phyloP scores from a whole-genome alignment of 2,329 filamentous ascomycete species.

The Tolypocladium pustulatum region DNA sequence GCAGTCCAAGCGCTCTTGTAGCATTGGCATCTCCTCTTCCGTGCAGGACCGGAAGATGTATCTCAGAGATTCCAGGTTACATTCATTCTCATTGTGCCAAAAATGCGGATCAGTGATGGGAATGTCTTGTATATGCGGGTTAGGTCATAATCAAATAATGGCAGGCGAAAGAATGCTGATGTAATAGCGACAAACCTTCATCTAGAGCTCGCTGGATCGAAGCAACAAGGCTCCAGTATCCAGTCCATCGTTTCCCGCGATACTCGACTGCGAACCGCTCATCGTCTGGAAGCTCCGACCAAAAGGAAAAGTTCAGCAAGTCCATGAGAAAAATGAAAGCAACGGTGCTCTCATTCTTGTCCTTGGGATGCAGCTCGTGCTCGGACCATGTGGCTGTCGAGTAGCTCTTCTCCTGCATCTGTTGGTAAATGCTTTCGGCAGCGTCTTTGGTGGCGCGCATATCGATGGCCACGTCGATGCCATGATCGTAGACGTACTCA shows the following conservation, averaged over 20 bases:
- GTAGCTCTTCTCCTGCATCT: slow-evolving; percentile 78
- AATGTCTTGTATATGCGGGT: slow-evolving; percentile 45
- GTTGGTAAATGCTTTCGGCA: slow-evolving; percentile 63
- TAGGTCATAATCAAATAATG: background rate
- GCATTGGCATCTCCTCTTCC: slow-evolving; percentile 75
- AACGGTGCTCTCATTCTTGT: slow-evolving; percentile 68
- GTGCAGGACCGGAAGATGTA: slow-evolving; percentile 82
- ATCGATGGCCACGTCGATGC: slow-evolving; percentile 84
- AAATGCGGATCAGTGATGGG: slow-evolving; percentile 83
- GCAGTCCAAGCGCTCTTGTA: slow-evolving; percentile 66
- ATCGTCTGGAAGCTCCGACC: slow-evolving; percentile 61
- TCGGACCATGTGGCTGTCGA: slow-evolving; percentile 78
- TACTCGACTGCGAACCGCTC: slow-evolving; percentile 80
- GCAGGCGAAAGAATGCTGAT: background rate
- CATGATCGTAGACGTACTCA: slow-evolving; percentile 82
- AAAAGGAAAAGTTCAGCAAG: slow-evolving; percentile 92
- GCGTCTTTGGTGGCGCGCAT: slow-evolving; percentile 74
- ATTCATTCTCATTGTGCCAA: slow-evolving; percentile 70
- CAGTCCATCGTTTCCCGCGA: slow-evolving; percentile 72
- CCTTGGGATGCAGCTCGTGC: slow-evolving; percentile 81
- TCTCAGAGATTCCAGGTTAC: slow-evolving; percentile 60
- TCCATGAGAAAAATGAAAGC: slow-evolving; percentile 98
- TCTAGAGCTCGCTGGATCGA: slow-evolving; percentile 78
- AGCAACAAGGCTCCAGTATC: slow-evolving; percentile 91
- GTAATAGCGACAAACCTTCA: slow-evolving; percentile 44